Evolutionary conservation across 164 flowering plant species (phyloP), one percentile per base, ranked within the genome.

Genomic region (Amborella trichopoda): DNA sequence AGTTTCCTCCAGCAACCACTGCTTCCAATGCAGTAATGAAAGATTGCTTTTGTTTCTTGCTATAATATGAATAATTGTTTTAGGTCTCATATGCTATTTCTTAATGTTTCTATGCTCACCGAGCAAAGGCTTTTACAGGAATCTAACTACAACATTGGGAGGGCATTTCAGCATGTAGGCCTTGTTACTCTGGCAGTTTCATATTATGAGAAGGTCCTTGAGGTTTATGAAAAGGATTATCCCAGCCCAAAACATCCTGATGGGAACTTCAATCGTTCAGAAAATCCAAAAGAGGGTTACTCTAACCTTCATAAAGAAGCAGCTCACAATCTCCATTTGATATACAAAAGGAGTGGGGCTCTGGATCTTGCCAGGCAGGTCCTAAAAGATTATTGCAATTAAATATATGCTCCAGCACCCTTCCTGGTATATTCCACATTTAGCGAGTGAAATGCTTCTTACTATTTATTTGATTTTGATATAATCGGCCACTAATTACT

Each of bases 101-200:
- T n/a, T n/a, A n/a, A n/a, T n/a, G n/a, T n/a, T n/a, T n/a, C n/a
- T n/a, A n/a, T n/a, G n/a, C n/a, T n/a, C n/a, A n/a, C n/a, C n/a
- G n/a, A n/a, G n/a, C n/a, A n/a, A n/a, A n/a, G n/a, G n/a, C n/a
- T 44, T 44, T 8, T 68, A 62, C 81, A 83, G 87, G 97, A 90
- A 64, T 66, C 98, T 9, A 46, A 81, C 21, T 90, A 78, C 46
- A 90, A 86, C 68, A 62, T 86, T 11, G 98, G 80, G 13, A 71
- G 95, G n/a, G 98, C 94, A 36, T 83, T 48, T 55, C 98, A 90
- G 23, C 97, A 90, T 52, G 78, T 86, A 19, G 95, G 97, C 39
- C 70, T 90, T 5, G 67, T 86, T 28, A 44, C 94, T 8, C 56
- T 90, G 42, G 97, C 97, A 22, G 78, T 61, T 34, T 44, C 67